These are phyloP conservation scores for Elongisporangium prolatum DNA, from an alignment of 352 stramenopile species.

Conservation along the genomic window DNA sequence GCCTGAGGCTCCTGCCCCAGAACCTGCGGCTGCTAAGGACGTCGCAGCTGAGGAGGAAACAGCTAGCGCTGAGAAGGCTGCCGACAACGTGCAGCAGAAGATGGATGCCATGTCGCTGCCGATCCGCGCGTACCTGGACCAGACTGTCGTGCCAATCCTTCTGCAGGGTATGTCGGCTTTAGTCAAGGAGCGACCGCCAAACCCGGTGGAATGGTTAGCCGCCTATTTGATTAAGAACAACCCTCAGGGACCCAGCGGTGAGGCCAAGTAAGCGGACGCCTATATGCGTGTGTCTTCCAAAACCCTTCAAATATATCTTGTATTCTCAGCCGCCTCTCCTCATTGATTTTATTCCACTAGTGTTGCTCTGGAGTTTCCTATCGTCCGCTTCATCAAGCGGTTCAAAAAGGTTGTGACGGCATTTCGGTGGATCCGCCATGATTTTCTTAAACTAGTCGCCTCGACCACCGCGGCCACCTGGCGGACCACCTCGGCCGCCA, in stretches of 20 bases:
- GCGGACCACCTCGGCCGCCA: conserved; percentile 12
- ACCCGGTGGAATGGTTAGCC: conserved; percentile 97
- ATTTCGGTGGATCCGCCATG: conserved; percentile 12
- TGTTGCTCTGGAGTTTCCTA: neutral
- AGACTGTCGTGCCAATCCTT: conserved; percentile 98
- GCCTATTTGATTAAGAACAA: conserved; percentile 97
- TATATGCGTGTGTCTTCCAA: neutral
- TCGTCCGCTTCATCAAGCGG: neutral
- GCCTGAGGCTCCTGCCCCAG: conserved; percentile 1
- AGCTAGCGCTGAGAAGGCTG: conserved; percentile 48
- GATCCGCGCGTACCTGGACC: conserved; percentile 97
- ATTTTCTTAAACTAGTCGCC: conserved; percentile 11
- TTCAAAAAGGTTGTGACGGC: no score
- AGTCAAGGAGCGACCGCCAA: conserved; percentile 95
- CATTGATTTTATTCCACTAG: neutral
- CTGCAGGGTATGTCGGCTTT: conserved; percentile 97
- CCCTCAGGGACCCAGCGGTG: conserved; percentile 76
- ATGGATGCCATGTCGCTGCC: conserved; percentile 91
- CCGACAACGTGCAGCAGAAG: conserved; percentile 80
- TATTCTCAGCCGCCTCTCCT: neutral
- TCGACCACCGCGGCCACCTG: conserved; percentile 23
- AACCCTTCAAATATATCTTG: conserved; percentile 3
- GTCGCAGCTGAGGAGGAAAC: neutral
- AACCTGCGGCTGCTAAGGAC: conserved; percentile 24
- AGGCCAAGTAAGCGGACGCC: conserved; percentile 42